Evolutionary conservation across 1,139 yeast species (phyloP).

Genomic region (Diutina mesorugosa): DNA sequence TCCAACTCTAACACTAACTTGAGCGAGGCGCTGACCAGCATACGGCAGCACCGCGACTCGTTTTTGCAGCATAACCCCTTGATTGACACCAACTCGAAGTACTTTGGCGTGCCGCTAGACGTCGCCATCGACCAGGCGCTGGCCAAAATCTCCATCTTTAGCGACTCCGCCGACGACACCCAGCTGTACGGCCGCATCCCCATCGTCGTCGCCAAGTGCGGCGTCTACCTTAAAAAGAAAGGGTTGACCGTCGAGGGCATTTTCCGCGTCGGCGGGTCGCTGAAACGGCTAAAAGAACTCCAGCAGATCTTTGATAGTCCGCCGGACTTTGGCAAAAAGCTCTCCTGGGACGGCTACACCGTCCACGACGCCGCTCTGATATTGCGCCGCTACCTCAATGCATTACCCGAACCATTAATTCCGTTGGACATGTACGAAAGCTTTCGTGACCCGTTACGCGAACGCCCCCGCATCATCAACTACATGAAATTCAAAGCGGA

Average conservation of each 20-base stretch:
- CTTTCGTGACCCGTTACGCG: constrained; percentile 67
- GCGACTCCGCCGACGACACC: constrained; percentile 18
- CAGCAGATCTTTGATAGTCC: constrained; percentile 77
- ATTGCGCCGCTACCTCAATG: constrained; percentile 72
- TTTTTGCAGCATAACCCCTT: constrained; percentile 33
- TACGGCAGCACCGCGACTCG: constrained; percentile 45
- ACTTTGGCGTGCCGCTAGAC: constrained; percentile 77
- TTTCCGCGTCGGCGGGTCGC: constrained; percentile 86
- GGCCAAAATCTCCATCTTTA: constrained; percentile 56
- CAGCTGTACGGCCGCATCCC: constrained; percentile 72
- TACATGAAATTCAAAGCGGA: constrained; percentile 47
- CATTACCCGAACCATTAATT: constrained; percentile 84
- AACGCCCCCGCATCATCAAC: constrained; percentile 45
- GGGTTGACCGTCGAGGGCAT: constrained; percentile 79
- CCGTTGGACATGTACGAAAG: constrained; percentile 67
- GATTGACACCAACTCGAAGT: constrained; percentile 37
- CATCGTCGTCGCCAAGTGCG: constrained; percentile 90
- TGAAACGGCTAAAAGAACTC: constrained; percentile 74
- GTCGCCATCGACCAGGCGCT: constrained; percentile 63
- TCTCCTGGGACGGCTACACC: constrained; percentile 85
- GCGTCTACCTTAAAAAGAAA: constrained; percentile 67
- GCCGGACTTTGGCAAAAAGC: constrained; percentile 78
- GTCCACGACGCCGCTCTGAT: constrained; percentile 98
- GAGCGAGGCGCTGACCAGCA: constrained; percentile 19
- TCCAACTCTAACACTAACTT: constrained; percentile 19